phyloP scores from a whole-genome alignment of 140 eudicot species.

The Cichorium intybus region DNA sequence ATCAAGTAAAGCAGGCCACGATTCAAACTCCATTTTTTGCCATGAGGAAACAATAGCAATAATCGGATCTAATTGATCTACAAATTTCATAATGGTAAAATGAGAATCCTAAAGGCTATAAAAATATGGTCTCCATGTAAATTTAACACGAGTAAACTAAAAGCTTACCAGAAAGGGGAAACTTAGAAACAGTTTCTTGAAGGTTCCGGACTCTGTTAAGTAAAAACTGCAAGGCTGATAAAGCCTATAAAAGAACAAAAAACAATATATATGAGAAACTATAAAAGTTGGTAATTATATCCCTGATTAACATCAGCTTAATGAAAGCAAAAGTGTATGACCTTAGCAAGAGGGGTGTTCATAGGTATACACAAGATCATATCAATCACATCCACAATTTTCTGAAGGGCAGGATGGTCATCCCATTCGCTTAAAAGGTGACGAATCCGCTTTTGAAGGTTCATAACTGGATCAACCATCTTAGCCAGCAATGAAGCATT shows the following conservation, averaged over 20 bases:
- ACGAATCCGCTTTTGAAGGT: slow-evolving; percentile 53
- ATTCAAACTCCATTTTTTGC: slow-evolving; percentile 86
- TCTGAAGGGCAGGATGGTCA: slow-evolving; percentile 82
- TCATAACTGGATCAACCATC: slow-evolving; percentile 60
- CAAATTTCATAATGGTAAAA: not conserved
- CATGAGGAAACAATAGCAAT: slow-evolving; percentile 65
- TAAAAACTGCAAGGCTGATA: slow-evolving; percentile 80
- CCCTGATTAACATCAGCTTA: not conserved
- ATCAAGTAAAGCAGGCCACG: slow-evolving; percentile 85
- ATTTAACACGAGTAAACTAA: not conserved
- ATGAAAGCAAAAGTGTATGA: slow-evolving; percentile 9
- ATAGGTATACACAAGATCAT: slow-evolving; percentile 80
- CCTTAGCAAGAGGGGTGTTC: slow-evolving; percentile 94
- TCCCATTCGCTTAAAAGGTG: slow-evolving; percentile 71
- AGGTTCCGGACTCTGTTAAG: slow-evolving; percentile 59
- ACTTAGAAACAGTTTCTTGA: slow-evolving; percentile 76
- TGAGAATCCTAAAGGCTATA: slow-evolving; percentile 1
- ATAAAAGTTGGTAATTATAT: not conserved
- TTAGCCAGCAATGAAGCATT: slow-evolving; percentile 67
- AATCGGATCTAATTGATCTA: slow-evolving; percentile 69
- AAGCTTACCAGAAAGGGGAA: slow-evolving; percentile 65
- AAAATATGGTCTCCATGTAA: not conserved
- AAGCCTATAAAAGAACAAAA: slow-evolving; percentile 53
- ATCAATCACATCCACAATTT: slow-evolving; percentile 70
- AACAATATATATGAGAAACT: slow-evolving; percentile 4